Conservation (phyloP, 1,139 yeast genomes). For the Yarrowia galli region DNA sequence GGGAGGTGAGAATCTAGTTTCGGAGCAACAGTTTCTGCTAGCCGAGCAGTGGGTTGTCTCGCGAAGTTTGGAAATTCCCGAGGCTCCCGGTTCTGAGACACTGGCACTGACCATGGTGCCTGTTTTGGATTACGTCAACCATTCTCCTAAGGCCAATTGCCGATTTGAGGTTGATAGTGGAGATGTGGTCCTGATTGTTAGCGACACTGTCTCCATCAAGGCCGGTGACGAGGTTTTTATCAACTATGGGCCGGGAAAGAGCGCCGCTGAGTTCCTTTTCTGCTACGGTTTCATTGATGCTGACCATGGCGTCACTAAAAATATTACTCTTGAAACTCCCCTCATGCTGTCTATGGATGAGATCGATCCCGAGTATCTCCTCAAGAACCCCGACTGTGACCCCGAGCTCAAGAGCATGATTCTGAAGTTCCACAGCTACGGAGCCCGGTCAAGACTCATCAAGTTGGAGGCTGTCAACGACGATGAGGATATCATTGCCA, state of each 20-base stretch:
- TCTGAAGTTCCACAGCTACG: slow-evolving; percentile 36
- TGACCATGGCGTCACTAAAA: slow-evolving; percentile 42
- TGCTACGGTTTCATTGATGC: slow-evolving; percentile 54
- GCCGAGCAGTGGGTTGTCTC: slow-evolving; percentile 51
- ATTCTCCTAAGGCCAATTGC: slow-evolving; percentile 47
- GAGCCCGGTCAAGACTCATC: slow-evolving; percentile 13
- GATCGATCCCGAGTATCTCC: slow-evolving; percentile 19
- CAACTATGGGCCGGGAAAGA: slow-evolving; percentile 52
- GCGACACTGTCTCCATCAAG: slow-evolving; percentile 36
- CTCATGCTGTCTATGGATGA: slow-evolving; percentile 21
- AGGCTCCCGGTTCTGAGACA: slow-evolving; percentile 39
- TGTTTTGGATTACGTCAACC: slow-evolving; percentile 52
- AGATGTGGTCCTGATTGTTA: slow-evolving; percentile 44
- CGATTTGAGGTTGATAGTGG: slow-evolving; percentile 49
- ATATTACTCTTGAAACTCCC: slow-evolving; percentile 39
- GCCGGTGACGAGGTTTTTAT: slow-evolving; percentile 49
- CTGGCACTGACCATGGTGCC: slow-evolving; percentile 50
- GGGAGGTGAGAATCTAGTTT: slow-evolving; percentile 30
- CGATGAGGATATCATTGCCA: slow-evolving; percentile 19
- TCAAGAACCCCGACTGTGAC: slow-evolving; percentile 19
- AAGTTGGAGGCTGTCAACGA: slow-evolving; percentile 27
- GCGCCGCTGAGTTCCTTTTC: slow-evolving; percentile 52
- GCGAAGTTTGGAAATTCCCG: slow-evolving; percentile 46
- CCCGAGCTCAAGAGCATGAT: slow-evolving; percentile 35
- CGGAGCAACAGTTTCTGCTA: slow-evolving; percentile 46